Evolutionary conservation across 495 filamentous ascomycete species (phyloP), one percentile per base, ranked within the genome.

Genomic region (Achaetomiella virescens): DNA sequence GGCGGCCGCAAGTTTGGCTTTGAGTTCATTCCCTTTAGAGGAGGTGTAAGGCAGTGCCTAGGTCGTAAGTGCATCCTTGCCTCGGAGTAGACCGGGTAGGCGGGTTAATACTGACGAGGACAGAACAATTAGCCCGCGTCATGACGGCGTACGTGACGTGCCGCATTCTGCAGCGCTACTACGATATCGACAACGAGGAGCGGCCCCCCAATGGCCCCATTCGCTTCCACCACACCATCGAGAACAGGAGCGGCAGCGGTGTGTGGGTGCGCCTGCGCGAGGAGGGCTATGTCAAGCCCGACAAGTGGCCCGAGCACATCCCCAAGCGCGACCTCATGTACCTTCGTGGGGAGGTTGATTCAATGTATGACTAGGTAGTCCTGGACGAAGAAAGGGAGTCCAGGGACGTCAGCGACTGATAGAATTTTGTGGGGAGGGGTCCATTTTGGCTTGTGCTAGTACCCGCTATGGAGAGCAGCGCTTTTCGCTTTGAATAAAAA

Each of bases 161-260:
- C 0, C 63, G 73, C 12, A 58, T 79, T 37, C 60, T 77, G n/a
- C 76, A 79, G 44, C 61, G 67, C 12, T 78, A 76, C 52, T 71
- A 76, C 61, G 53, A 38, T 29, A 65, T 72, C 22, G 69, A 71
- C 59, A 70, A 69, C 49, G 64, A 66, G 45, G 70, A 74, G 44
- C 43, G 49, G 48, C 54, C 57, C 15, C 65, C 67, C 9, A 62
- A 70, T 38, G 60, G 60, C 20, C 58, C 61, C 33, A 65, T 73
- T 27, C 58, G 63, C 17, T 63, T 77, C 35, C 71, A 75, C 59
- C 74, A 74, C 40, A 73, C 72, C 3, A 76, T 77, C 48, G 75
- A 76, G 56, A 76, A 77, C 48, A 62, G 73, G 45, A 74, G 73
- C 21, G 75, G 71, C n/a, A 73, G 68, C 8, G 75, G 73, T 24